phyloP scores from a whole-genome alignment of 345 rosid genomes.

The Atalantia buxifolia region DNA sequence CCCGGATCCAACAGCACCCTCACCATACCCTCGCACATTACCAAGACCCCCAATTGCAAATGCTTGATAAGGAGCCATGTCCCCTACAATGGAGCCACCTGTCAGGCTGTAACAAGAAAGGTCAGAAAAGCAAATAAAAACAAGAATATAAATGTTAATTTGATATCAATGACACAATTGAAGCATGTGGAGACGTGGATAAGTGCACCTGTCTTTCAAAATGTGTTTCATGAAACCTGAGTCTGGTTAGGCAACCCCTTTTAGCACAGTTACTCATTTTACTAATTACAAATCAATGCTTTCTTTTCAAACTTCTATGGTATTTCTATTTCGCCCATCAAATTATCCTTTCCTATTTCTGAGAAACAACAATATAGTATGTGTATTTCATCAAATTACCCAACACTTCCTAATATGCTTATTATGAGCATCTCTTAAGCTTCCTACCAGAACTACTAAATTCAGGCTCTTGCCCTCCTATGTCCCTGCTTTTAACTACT shows the following conservation, averaged over 20 bases:
- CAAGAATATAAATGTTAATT: slow-evolving; percentile 1
- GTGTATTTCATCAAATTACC: neutral
- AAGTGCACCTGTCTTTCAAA: neutral
- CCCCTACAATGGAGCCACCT: slow-evolving; percentile 97
- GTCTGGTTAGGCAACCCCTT: neutral
- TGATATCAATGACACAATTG: neutral
- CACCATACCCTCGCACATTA: slow-evolving; percentile 92
- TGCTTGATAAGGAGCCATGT: slow-evolving; percentile 99
- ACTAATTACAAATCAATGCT: neutral
- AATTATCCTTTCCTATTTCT: neutral
- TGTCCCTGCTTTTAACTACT: neutral
- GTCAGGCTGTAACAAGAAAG: slow-evolving; percentile 59
- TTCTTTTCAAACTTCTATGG: neutral
- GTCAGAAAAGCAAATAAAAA: slow-evolving; percentile 23
- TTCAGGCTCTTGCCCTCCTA: neutral
- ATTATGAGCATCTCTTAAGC: slow-evolving; percentile 4
- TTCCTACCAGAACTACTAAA: neutral
- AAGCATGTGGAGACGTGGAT: neutral
- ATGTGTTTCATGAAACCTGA: neutral
- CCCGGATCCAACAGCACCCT: slow-evolving; percentile 94
- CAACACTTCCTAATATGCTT: neutral
- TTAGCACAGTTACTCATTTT: neutral
- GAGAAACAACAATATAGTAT: neutral
- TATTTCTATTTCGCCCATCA: neutral
- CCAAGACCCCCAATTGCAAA: slow-evolving; percentile 91